Conservation (phyloP, 192 early-diverging fungal species). For the Umbelopsis sp. region DNA sequence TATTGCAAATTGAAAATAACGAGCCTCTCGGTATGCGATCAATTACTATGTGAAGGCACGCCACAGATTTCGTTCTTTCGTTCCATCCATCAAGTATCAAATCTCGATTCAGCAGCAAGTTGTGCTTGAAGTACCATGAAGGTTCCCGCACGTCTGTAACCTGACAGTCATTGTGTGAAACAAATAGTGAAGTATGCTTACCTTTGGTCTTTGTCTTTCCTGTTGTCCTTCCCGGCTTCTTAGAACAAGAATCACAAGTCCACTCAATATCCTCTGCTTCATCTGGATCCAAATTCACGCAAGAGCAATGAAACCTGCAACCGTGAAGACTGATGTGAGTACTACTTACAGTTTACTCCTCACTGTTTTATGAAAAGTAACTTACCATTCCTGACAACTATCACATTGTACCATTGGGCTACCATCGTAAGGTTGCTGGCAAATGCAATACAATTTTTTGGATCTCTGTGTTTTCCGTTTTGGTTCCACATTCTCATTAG, state of each 20-base stretch:
- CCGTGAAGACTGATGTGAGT: too few relatives aligned
- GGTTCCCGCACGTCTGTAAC: neutral
- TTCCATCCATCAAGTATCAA: neutral
- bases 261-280: slow-evolving; percentile 38
- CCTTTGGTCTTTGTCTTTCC: neutral
- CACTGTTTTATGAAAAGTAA: too few relatives aligned
- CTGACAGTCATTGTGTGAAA: neutral
- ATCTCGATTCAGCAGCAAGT: neutral
- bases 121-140: neutral
- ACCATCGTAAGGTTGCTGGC: slow-evolving; percentile 66
- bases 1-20: slow-evolving; percentile 14
- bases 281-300: slow-evolving; percentile 34
- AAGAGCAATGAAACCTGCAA: slow-evolving; percentile 42
- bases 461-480: slow-evolving; percentile 23
- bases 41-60: slow-evolving; percentile 6
- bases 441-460: slow-evolving; percentile 71
- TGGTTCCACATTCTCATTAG: neutral
- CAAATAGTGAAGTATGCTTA: neutral
- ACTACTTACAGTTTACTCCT: too few relatives aligned
- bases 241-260: slow-evolving; percentile 30
- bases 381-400: slow-evolving; percentile 74
- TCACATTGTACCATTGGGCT: slow-evolving; percentile 81
- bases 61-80: slow-evolving; percentile 11
- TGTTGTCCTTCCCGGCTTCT: neutral
- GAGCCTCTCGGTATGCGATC: slow-evolving; percentile 13